A percentile compares a stretch with the other conserved stretches of the same genome.
phyloP scores from a whole-genome alignment of 2,329 filamentous ascomycete genomes.

The Cladosporium sp. region DNA sequence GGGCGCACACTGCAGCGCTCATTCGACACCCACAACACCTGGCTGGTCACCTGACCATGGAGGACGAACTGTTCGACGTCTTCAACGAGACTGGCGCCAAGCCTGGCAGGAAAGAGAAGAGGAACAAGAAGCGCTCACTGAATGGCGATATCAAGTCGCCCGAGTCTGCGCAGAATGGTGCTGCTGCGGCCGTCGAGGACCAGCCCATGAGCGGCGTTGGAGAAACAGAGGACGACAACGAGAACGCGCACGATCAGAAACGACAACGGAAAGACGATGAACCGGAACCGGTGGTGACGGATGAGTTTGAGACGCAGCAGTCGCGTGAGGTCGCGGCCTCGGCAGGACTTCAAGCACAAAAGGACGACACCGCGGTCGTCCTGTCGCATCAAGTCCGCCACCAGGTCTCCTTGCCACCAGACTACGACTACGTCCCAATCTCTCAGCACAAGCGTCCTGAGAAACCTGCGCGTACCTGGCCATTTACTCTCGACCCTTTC shows the following conservation, averaged over 20 bases:
- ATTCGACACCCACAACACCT: not conserved
- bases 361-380: slow-evolving; percentile 68
- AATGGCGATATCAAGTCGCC: slow-evolving; percentile 69
- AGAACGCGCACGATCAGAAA: slow-evolving; percentile 51
- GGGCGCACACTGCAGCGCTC: slow-evolving; percentile 4
- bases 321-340: slow-evolving; percentile 84
- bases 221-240: slow-evolving; percentile 31
- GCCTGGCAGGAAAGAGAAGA: slow-evolving; percentile 25
- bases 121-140: slow-evolving; percentile 78
- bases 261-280: slow-evolving; percentile 62
- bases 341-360: slow-evolving; percentile 60
- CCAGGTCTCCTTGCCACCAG: slow-evolving; percentile 89
- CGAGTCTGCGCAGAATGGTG: slow-evolving; percentile 12
- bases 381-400: slow-evolving; percentile 97
- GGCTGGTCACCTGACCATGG: slow-evolving; percentile 13
- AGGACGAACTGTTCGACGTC: slow-evolving; percentile 32
- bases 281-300: slow-evolving; percentile 77
- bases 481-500: slow-evolving; percentile 94
- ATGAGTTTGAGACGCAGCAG: slow-evolving; percentile 91
- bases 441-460: slow-evolving; percentile 89
- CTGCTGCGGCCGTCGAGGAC: slow-evolving; percentile 16
- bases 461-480: slow-evolving; percentile 76
- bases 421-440: slow-evolving; percentile 73
- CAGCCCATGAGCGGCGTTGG: slow-evolving; percentile 42
- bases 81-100: slow-evolving; percentile 29